These are phyloP conservation scores for Podosphaera xanthii DNA, from an alignment of 2,329 filamentous ascomycete species.

Conservation along the genomic window DNA sequence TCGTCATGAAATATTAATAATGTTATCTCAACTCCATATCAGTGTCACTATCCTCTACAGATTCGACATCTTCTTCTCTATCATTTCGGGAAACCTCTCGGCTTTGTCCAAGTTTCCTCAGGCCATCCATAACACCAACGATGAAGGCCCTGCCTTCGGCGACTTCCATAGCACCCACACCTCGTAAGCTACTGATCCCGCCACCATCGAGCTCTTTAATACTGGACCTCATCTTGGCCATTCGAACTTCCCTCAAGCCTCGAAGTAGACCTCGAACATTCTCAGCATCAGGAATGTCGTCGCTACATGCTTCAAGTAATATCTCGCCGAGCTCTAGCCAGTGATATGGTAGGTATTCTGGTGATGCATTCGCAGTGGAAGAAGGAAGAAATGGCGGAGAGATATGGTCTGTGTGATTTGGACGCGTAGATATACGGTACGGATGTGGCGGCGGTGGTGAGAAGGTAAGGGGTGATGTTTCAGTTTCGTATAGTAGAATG, in stretches of 20 bases:
- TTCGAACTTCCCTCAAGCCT: slow-evolving; percentile 67
- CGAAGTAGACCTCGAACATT: slow-evolving; percentile 52
- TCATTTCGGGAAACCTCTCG: slow-evolving; percentile 58
- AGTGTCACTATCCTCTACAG: slow-evolving; percentile 30
- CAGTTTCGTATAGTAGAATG: slow-evolving; percentile 64
- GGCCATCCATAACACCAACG: slow-evolving; percentile 63
- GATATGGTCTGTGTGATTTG: slow-evolving; percentile 15
- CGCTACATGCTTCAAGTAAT: slow-evolving; percentile 60
- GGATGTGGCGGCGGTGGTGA: slow-evolving; percentile 52
- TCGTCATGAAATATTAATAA: too few species aligned
- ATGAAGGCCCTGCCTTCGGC: slow-evolving; percentile 72
- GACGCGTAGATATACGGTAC: slow-evolving; percentile 19
- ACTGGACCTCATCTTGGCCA: slow-evolving; percentile 66
- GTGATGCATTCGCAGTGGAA: slow-evolving; percentile 44
- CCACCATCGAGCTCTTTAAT: slow-evolving; percentile 51
- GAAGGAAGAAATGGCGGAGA: slow-evolving; percentile 60
- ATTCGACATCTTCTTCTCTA: slow-evolving; percentile 39
- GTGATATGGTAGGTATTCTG: slow-evolving; percentile 66
- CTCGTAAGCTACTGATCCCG: slow-evolving; percentile 44
- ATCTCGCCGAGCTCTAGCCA: slow-evolving; percentile 85
- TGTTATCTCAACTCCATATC: not conserved
- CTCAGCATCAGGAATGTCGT: slow-evolving; percentile 57
- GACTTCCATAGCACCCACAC: slow-evolving; percentile 83
- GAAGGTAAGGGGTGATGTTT: slow-evolving; percentile 46
- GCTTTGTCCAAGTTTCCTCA: slow-evolving; percentile 63